Conservation (phyloP, 306 rosid species). For the Phaseolus lunatus region DNA sequence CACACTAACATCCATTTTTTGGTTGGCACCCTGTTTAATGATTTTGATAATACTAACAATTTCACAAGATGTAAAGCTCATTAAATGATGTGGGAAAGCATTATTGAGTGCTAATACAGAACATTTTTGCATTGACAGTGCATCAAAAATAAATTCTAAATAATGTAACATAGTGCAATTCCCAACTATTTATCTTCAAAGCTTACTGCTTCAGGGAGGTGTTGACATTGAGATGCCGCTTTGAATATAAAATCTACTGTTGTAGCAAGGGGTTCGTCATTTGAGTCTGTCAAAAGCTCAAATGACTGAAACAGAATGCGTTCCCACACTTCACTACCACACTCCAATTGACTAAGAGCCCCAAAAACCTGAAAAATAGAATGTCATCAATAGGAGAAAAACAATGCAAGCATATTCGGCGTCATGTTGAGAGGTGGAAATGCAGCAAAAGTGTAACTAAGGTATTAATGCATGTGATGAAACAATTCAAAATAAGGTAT, state of each 20-base stretch:
- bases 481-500: constrained; percentile 39
- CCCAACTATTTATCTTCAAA: constrained; percentile 33
- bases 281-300: constrained; percentile 84
- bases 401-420: constrained; percentile 25
- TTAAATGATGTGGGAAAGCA: constrained; percentile 31
- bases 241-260: constrained; percentile 91
- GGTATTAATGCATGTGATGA: background rate
- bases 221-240: constrained; percentile 98
- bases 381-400: constrained; percentile 43
- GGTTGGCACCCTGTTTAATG: constrained; percentile 10
- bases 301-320: constrained; percentile 79
- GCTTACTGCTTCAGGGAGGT: constrained; percentile 96
- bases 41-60: constrained; percentile 21
- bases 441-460: constrained; percentile 25
- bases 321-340: constrained; percentile 97
- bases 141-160: constrained; percentile 11
- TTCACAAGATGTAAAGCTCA: constrained; percentile 29
- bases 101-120: background rate
- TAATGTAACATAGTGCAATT: constrained; percentile 43
- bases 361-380: constrained; percentile 73
- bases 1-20: constrained; percentile 16
- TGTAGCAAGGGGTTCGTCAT: constrained; percentile 82
- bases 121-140: constrained; percentile 14
- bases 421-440: constrained; percentile 16
- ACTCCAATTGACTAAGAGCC: constrained; percentile 93